These are phyloP conservation scores for Monosporascus sp. DNA, from an alignment of 2,329 filamentous ascomycete species.

Conservation along the genomic window DNA sequence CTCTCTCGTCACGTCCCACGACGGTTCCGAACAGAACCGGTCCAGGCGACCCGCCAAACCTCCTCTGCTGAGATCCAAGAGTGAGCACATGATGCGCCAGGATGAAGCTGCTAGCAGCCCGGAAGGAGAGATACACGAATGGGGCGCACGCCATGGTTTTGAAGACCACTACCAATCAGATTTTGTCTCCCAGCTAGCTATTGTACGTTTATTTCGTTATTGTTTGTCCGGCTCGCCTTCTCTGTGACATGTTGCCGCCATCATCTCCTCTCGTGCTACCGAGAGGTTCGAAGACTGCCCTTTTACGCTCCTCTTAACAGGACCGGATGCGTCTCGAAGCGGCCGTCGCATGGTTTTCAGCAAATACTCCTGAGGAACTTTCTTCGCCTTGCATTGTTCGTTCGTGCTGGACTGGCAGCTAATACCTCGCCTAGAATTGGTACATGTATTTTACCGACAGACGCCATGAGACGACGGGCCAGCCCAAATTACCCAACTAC, in stretches of 20 bases:
- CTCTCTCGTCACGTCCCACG: constrained; percentile 18
- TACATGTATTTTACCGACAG: constrained; percentile 99
- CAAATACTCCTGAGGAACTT: too few species aligned
- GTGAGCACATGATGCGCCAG: constrained; percentile 43
- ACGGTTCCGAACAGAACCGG: constrained; percentile 29
- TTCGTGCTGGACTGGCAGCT: constrained; percentile 2
- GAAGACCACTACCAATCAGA: constrained; percentile 89
- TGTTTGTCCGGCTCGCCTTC: constrained; percentile 1
- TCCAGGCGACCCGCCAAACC: constrained; percentile 40
- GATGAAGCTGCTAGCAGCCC: constrained; percentile 31
- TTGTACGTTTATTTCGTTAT: constrained; percentile 47
- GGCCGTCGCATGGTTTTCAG: too few species aligned
- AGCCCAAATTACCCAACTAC: constrained; percentile 63
- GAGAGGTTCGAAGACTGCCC: not conserved
- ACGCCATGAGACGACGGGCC: constrained; percentile 88
- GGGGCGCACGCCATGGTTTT: constrained; percentile 75
- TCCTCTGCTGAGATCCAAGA: constrained; percentile 50
- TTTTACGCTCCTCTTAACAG: too few species aligned
- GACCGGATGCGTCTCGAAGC: too few species aligned
- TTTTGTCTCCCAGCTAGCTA: constrained; percentile 77
- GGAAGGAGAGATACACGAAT: constrained; percentile 44
- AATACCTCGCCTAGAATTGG: constrained; percentile 64
- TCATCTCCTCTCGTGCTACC: constrained; percentile 1
- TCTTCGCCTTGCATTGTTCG: not conserved
- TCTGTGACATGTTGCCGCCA: constrained; percentile 1